These are phyloP conservation scores for Tetraselmis striata DNA, from an alignment of 139 green algal species.

Conservation along the genomic window DNA sequence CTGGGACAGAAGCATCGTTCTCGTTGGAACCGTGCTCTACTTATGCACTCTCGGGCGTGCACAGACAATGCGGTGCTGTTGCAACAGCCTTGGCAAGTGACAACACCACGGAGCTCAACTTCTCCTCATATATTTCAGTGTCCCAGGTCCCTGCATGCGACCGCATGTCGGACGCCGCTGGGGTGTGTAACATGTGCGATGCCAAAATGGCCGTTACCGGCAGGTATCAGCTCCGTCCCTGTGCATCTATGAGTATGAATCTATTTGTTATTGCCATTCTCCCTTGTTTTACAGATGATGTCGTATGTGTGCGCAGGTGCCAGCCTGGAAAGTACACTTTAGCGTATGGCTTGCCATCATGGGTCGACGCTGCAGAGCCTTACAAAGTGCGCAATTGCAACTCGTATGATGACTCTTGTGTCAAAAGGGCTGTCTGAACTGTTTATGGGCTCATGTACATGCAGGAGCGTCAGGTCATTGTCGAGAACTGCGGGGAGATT, in stretches of 20 bases:
- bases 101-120: neutral
- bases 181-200: neutral
- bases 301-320: neutral
- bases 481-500: too few relatives aligned
- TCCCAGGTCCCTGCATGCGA: neutral
- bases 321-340: neutral
- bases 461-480: too few relatives aligned
- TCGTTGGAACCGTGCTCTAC: neutral
- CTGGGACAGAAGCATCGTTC: neutral
- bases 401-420: too few relatives aligned
- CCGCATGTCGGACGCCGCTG: neutral
- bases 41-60: neutral
- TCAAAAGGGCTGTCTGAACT: too few relatives aligned
- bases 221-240: too few relatives aligned
- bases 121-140: neutral
- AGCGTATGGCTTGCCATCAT: neutral
- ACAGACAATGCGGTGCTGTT: neutral
- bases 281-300: too few relatives aligned
- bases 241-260: too few relatives aligned
- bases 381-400: neutral
- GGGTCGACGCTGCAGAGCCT: neutral
- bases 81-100: neutral
- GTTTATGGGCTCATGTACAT: too few relatives aligned
- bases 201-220: neutral
- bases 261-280: too few relatives aligned